Percentiles rank a stretch among this genome's conserved stretches.
Evolutionary conservation across 2,329 filamentous ascomycete species (phyloP).

Genomic region (Beauveria brongniartii): DNA sequence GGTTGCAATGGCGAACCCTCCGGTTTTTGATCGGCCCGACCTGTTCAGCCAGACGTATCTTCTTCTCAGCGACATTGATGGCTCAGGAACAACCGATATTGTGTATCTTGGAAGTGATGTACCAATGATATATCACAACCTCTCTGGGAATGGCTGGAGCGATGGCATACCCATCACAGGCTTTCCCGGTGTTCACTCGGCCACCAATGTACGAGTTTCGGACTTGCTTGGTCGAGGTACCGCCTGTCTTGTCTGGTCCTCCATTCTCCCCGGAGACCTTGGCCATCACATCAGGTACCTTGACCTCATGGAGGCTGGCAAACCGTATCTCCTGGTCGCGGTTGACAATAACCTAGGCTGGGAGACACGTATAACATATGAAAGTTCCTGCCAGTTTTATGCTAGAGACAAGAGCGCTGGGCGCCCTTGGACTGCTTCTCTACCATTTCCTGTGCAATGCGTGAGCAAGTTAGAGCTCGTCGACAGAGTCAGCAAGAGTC

Average conservation of each 20-base stretch:
- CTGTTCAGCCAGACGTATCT: constrained; percentile 15
- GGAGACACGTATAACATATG: constrained; percentile 16
- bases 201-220: constrained; percentile 10
- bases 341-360: constrained; percentile 17
- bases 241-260: constrained; percentile 17
- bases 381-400: constrained; percentile 19
- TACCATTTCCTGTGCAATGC: constrained; percentile 23
- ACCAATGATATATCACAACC: constrained; percentile 17
- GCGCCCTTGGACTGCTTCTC: constrained; percentile 18
- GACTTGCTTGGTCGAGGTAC: constrained; percentile 19
- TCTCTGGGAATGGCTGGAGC: constrained; percentile 15
- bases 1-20: constrained; percentile 22
- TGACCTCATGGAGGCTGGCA: constrained; percentile 15
- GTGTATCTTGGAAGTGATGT: constrained; percentile 17
- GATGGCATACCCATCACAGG: not conserved
- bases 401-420: constrained; percentile 16
- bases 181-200: constrained; percentile 10
- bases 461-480: constrained; percentile 11
- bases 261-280: not conserved
- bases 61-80: constrained; percentile 17
- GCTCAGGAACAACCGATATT: constrained; percentile 20
- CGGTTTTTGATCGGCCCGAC: constrained; percentile 15
- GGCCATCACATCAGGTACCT: constrained; percentile 14
- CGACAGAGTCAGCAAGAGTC: constrained; percentile 12
- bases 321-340: constrained; percentile 18